Base-by-base conservation (phyloP, 1,284 basidiomycete species). In the Stygiomarasmius scandens region DNA sequence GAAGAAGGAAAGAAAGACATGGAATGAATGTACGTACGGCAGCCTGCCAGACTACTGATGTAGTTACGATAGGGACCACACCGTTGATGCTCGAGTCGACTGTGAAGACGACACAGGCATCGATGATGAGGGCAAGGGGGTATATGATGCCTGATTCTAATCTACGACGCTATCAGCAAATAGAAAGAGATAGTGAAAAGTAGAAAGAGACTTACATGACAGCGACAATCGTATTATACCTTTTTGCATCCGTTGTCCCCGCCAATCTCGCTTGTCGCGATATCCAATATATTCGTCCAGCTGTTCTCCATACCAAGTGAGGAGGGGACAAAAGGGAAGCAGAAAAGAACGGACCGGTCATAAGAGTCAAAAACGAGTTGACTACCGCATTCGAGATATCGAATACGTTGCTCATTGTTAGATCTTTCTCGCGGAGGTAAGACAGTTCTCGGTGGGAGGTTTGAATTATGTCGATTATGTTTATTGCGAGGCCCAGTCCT, bases 221-320 rank as follows among this genome's bases (percentile, higher is more conserved):
- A 6, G 46, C 46, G 25, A 25, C 46, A 47, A 47, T 23, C 12
- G 46, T 47, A 14, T 47, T 47, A 20, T 20, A 47, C 46, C 22
- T 22, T 23, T 47, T 47, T 25, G 12, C 25, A 14, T 12, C 14
- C 46, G 3, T 23, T 23, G 46, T 25, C 22, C 22, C 25, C 5
- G 22, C 6, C 12, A 23, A 6, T 23, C 46, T 47, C 6, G 46
- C 14, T 14, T 25, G 46, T 23, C 46, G 46, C 3, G 46, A 47
- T 47, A 47, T 47, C 46, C 46, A 47, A 10, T 23, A 47, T 47
- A 47, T 47, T 23, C 46, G n/a, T 47, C 46, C 46, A 23, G 46
- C 46, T 47, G 29, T 32, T 32, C 12, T 32, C 5, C 29, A 12
- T 32, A 6, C 12, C 12, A 32, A 32, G 29, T 32, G 29, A 12